Base-by-base conservation (phyloP, 2,329 filamentous ascomycete species). In the Colletotrichum lini region DNA sequence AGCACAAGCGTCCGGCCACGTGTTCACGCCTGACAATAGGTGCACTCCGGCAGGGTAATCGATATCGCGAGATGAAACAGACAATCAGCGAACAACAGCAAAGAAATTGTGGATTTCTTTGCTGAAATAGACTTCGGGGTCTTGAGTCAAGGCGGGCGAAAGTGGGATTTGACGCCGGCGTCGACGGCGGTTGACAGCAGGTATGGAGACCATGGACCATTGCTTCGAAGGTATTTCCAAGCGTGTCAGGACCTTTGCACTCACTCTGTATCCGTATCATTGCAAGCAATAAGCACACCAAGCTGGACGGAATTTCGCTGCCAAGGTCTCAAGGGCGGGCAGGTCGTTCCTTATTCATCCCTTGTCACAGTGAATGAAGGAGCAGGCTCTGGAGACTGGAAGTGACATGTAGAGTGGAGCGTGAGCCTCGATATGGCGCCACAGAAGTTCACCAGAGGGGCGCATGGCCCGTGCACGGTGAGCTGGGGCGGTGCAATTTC, bases 401-500 rank as follows among this genome's bases (percentile, higher is more conserved):
- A 21, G 57, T 30, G 30, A 26, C 61, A 53, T 35, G 30, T 38
- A 38, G 35, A 10, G 65, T 67, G 49, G 42, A 59, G 52, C 61
- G 15, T 40, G 13, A 68, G 66, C 66, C 66, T 50, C 64, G 40
- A 30, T 12, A 35, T 44, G 30, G 66, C 67, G 67, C 67, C 67
- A 67, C 67, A 70, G 12, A 26, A 67, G 64, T 49, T 70, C 56
- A 50, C 35, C 35, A 30, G 30, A 23, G 26, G 44, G 38, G 21
- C 58, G 18, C 12, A 18, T 71, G 68, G 68, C 30, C 68, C 68
- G 65, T 71, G 68, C 68, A 40, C 57, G 8, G 3, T 6, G 3
- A 67, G 58, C 58, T 68, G 68, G 45, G 68, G 68, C 68, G 68
- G 68, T 71, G 68, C 68, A 71, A 45, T 23, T 63, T 49, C 64